These are phyloP conservation scores for Orbilia brochopaga DNA, from an alignment of 2,329 filamentous ascomycete species.

Conservation along the genomic window DNA sequence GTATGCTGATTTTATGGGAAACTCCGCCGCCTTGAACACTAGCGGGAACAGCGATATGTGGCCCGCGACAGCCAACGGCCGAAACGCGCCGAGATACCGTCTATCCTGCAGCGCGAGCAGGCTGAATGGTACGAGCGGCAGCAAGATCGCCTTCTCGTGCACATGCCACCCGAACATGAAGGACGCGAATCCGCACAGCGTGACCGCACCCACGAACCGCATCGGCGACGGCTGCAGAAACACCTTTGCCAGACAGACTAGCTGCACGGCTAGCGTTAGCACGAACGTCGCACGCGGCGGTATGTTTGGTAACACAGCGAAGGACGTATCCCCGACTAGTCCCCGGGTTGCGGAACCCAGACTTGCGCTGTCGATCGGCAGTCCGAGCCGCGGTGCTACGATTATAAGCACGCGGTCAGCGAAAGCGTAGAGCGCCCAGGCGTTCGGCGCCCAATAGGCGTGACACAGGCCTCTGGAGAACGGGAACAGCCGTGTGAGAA, in stretches of 20 bases:
- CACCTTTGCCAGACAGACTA: constrained; percentile 78
- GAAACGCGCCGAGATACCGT: constrained; percentile 87
- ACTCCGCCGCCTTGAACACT: constrained; percentile 88
- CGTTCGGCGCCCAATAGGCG: constrained; percentile 96
- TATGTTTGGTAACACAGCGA: constrained; percentile 89
- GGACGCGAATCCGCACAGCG: constrained; percentile 91
- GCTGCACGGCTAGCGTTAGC: constrained; percentile 68
- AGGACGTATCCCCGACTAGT: constrained; percentile 89
- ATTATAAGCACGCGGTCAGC: constrained; percentile 81
- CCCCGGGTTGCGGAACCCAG: constrained; percentile 89
- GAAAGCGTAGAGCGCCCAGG: constrained; percentile 97
- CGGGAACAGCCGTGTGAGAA: constrained; percentile 84
- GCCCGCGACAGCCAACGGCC: constrained; percentile 87
- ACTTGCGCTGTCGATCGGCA: constrained; percentile 74
- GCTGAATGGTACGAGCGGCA: constrained; percentile 94
- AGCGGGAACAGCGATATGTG: constrained; percentile 95
- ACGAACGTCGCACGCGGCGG: constrained; percentile 79
- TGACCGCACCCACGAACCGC: constrained; percentile 84
- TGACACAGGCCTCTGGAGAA: constrained; percentile 94
- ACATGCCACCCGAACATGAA: constrained; percentile 99
- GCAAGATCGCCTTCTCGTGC: constrained; percentile 93
- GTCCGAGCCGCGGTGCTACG: constrained; percentile 79
- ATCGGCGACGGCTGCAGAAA: constrained; percentile 84
- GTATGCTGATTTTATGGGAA: constrained; percentile 91
- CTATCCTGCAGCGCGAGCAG: constrained; percentile 88